Evolutionary conservation across 23 red algal genomes (phyloP), one percentile per base, ranked within the genome.

Genomic region (Chondrus crispus): DNA sequence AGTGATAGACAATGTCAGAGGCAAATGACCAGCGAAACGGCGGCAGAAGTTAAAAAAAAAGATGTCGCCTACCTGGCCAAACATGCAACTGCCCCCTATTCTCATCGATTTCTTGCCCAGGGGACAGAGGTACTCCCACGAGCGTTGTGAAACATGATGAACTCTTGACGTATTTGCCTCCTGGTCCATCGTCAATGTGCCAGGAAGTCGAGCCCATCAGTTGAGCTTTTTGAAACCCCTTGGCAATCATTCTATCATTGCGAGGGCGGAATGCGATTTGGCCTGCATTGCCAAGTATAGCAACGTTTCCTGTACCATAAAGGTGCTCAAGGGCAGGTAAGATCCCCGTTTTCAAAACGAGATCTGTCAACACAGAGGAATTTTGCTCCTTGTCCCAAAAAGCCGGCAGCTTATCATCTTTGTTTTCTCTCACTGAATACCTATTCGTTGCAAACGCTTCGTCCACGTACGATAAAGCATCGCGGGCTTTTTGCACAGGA

Each of bases 11-110:
- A n/a, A n/a, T n/a, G n/a, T n/a, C n/a, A n/a, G n/a, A n/a, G n/a
- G n/a, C n/a, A n/a, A n/a, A n/a, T n/a, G n/a, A n/a, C n/a, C n/a
- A n/a, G n/a, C n/a, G n/a, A n/a, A n/a, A n/a, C n/a, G n/a, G n/a
- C n/a, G n/a, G n/a, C n/a, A n/a, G n/a, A n/a, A n/a, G n/a, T n/a
- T n/a, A n/a, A n/a, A n/a, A n/a, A n/a, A n/a, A n/a, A n/a, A n/a
- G n/a, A n/a, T n/a, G n/a, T n/a, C 9, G 77, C 85, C 20, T 89
- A 89, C 85, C 70, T 10, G 85, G 85, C 85, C 85, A 89, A 46
- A 89, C 85, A 46, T 53, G 60, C 7, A 89, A 69, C 47, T 89
- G 85, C 30, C 85, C 85, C 33, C 85, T 45, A 28, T 89, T 89
- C n/a, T 89, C 85, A 49, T 89, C 68, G 54, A 89, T 55, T 29